phyloP scores from a whole-genome alignment of 2,329 filamentous ascomycete genomes.

The Aspergillus calidoustus region DNA sequence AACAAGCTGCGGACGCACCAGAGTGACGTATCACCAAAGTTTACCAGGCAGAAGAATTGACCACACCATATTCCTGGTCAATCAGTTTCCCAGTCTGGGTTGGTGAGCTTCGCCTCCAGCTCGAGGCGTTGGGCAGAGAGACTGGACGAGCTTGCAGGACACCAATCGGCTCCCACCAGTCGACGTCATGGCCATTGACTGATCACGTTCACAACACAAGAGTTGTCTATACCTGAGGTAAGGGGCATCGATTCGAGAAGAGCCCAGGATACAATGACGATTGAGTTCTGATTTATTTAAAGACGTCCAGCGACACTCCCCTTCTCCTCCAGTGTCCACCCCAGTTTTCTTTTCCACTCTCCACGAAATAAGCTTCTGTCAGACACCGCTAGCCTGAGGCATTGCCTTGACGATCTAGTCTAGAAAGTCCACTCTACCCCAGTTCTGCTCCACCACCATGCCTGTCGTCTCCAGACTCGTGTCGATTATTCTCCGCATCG shows the following conservation, averaged over 20 bases:
- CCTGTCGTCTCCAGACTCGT: conserved; percentile 58
- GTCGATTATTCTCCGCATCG: conserved; percentile 63
- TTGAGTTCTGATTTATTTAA: background rate
- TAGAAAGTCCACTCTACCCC: conserved; percentile 2
- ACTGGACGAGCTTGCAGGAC: background rate
- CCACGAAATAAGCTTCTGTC: conserved; percentile 10
- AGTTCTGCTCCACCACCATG: conserved; percentile 42
- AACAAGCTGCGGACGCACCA: background rate
- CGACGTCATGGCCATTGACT: conserved; percentile 24
- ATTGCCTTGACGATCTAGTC: conserved; percentile 1
- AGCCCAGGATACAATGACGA: background rate
- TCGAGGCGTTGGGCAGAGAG: conserved; percentile 22
- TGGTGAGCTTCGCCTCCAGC: conserved; percentile 12
- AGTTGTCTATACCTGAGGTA: background rate
- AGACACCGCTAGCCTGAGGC: background rate
- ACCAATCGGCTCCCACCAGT: conserved; percentile 18
- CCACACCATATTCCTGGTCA: conserved; percentile 9
- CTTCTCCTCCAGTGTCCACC: background rate
- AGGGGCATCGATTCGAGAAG: conserved; percentile 6
- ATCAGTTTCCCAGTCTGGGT: conserved; percentile 17
- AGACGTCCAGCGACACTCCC: background rate
- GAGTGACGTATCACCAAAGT: conserved; percentile 8
- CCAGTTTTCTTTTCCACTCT: background rate
- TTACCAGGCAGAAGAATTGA: conserved; percentile 8
- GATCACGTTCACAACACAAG: conserved; percentile 14